Conservation (phyloP, 257 asterid species). For the Plantago major region DNA sequence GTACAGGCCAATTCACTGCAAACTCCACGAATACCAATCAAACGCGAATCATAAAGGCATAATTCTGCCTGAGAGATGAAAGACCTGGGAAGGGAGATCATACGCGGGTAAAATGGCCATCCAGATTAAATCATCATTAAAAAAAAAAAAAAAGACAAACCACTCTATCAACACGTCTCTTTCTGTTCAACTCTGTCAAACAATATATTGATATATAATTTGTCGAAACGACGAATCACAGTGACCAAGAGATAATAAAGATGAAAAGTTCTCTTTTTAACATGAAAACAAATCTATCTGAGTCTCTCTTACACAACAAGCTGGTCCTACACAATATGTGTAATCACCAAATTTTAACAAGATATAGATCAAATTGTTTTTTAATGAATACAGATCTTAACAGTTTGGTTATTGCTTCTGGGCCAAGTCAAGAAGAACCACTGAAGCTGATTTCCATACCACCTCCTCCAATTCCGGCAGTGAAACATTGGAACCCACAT, state of each 20-base stretch:
- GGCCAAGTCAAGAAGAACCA: constrained; percentile 39
- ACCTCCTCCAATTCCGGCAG: constrained; percentile 86
- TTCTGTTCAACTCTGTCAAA: too few relatives aligned
- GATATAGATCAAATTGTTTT: constrained; percentile 12
- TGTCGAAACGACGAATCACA: too few relatives aligned
- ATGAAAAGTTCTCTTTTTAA: not conserved
- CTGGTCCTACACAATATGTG: not conserved
- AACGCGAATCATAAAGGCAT: too few relatives aligned
- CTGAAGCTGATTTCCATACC: constrained; percentile 76
- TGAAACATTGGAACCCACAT: constrained; percentile 75
- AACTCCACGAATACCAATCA: too few relatives aligned
- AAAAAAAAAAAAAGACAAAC: too few relatives aligned
- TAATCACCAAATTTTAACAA: constrained; percentile 9
- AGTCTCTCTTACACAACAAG: constrained; percentile 5
- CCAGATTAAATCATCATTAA: too few relatives aligned
- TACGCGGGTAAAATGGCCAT: too few relatives aligned
- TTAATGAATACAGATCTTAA: constrained; percentile 28
- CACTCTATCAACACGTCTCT: too few relatives aligned
- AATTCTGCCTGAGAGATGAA: too few relatives aligned
- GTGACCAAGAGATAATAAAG: not conserved
- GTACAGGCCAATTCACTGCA: too few relatives aligned
- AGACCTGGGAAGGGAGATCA: too few relatives aligned
- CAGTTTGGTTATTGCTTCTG: constrained; percentile 14
- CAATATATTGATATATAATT: not conserved
- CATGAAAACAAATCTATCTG: not conserved